Evolutionary conservation across 805 yeast species (phyloP).

Genomic region (Starmerella ratchasimensis): DNA sequence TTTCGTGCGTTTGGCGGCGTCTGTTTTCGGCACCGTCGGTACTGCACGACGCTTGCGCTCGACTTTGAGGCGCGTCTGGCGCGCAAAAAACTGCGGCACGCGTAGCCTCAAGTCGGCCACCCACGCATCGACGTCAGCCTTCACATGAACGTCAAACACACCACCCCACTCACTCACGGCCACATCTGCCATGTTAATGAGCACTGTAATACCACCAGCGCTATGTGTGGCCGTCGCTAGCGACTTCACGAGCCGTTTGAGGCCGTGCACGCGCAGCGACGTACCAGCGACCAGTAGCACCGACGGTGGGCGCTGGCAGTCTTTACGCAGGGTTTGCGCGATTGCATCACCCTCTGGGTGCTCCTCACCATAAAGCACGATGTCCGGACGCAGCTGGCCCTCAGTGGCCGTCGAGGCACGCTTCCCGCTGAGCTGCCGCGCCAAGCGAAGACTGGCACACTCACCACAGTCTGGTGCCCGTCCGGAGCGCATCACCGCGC

Average conservation of each 20-base stretch:
- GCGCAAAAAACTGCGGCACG: constrained; percentile 49
- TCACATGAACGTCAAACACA: constrained; percentile 64
- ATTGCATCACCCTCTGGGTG: constrained; percentile 79
- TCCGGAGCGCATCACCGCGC: constrained; percentile 41
- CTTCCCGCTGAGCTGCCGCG: constrained; percentile 55
- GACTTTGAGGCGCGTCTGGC: constrained; percentile 28
- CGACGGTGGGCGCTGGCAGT: constrained; percentile 52
- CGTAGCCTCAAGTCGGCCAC: constrained; percentile 40
- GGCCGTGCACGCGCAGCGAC: constrained; percentile 81
- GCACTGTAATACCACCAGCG: constrained; percentile 60
- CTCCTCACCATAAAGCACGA: constrained; percentile 85
- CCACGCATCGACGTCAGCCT: constrained; percentile 74
- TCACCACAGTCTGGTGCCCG: constrained; percentile 62
- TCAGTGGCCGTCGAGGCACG: constrained; percentile 47
- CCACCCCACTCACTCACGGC: constrained; percentile 49
- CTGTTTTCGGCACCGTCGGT: not conserved
- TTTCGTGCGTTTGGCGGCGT: constrained; percentile 9
- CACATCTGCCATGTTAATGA: constrained; percentile 58
- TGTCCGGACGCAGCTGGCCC: constrained; percentile 79
- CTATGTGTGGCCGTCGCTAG: constrained; percentile 59
- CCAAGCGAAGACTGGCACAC: constrained; percentile 45
- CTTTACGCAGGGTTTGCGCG: constrained; percentile 53
- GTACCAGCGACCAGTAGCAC: constrained; percentile 73
- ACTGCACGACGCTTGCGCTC: constrained; percentile 9
- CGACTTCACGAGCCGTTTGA: constrained; percentile 57